A percentile compares a stretch with the other conserved stretches of the same genome.
Evolutionary conservation across 2,329 filamentous ascomycete species (phyloP).

Genomic region (Sordariomycetes sp.): DNA sequence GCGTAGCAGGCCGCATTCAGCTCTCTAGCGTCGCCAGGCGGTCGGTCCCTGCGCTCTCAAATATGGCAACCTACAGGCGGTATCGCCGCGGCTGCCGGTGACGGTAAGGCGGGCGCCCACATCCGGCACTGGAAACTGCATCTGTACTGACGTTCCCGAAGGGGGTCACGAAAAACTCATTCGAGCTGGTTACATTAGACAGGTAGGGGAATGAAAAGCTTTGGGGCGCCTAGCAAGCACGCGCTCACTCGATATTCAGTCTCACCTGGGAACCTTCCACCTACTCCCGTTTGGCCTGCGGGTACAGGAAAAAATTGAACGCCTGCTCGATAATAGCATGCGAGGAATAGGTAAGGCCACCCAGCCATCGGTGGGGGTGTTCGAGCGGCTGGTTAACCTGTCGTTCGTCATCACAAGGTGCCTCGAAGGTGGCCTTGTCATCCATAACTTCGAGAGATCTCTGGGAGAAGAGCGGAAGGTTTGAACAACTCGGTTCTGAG

Average conservation of each 20-base stretch:
- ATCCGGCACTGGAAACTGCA: neutral
- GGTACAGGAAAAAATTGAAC: slow-evolving; percentile 81
- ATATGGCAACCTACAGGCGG: slow-evolving; percentile 74
- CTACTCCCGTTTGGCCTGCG: slow-evolving; percentile 76
- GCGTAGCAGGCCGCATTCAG: neutral
- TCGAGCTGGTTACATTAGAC: slow-evolving; percentile 62
- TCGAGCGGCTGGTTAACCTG: neutral
- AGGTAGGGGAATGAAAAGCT: slow-evolving; percentile 31
- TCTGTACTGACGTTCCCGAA: slow-evolving; percentile 16
- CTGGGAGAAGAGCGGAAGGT: slow-evolving; percentile 74
- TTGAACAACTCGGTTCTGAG: slow-evolving; percentile 64
- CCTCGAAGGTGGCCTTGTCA: slow-evolving; percentile 73
- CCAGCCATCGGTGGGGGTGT: neutral
- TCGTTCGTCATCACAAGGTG: slow-evolving; percentile 33
- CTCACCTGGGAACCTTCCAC: slow-evolving; percentile 86
- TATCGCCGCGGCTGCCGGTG: slow-evolving; percentile 44
- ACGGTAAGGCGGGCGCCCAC: slow-evolving; percentile 27
- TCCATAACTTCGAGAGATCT: slow-evolving; percentile 75
- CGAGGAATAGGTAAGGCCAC: slow-evolving; percentile 46
- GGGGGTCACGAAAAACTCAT: slow-evolving; percentile 60
- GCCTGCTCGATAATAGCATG: slow-evolving; percentile 86
- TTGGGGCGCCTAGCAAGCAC: neutral
- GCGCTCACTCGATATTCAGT: slow-evolving; percentile 29
- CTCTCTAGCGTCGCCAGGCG: neutral
- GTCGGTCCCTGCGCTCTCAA: slow-evolving; percentile 41